Percentiles rank a stretch among this genome's conserved stretches.
Conservation (phyloP, 2,329 filamentous ascomycete genomes). For the Amauroascus niger region DNA sequence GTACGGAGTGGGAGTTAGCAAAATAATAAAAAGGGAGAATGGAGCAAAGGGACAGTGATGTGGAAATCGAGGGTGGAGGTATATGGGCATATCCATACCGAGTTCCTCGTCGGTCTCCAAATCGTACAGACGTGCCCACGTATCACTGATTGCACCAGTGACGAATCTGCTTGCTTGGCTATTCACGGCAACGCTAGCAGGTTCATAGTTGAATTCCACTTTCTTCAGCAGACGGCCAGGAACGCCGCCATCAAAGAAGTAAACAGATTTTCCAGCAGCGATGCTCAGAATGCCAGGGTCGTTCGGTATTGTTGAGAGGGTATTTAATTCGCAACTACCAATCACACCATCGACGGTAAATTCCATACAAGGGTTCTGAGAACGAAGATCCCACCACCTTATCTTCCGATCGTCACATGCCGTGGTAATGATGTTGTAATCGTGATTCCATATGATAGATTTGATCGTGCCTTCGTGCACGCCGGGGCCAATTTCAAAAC, state of each 20-base stretch:
- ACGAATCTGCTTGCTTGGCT: conserved; percentile 71
- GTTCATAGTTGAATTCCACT: conserved; percentile 68
- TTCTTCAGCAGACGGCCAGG: conserved; percentile 67
- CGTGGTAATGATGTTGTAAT: conserved; percentile 81
- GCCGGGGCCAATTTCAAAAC: conserved; percentile 80
- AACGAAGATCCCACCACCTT: conserved; percentile 86
- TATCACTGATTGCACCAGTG: conserved; percentile 82
- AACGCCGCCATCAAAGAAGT: conserved; percentile 72
- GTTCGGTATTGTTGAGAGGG: conserved; percentile 50
- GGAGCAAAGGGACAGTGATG: background rate
- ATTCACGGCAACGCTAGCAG: conserved; percentile 84
- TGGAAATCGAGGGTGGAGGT: background rate
- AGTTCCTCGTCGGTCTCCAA: conserved; percentile 76
- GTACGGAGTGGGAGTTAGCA: background rate
- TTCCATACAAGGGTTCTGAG: conserved; percentile 63
- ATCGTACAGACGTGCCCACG: conserved; percentile 91
- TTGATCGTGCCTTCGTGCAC: conserved; percentile 85
- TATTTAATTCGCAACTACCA: conserved; percentile 82
- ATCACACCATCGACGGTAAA: conserved; percentile 74
- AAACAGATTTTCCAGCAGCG: conserved; percentile 85
- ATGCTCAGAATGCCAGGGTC: conserved; percentile 71
- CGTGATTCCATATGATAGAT: conserved; percentile 86
- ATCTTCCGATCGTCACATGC: conserved; percentile 84
- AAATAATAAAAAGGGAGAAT: background rate
- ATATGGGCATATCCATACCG: conserved; percentile 44